A percentile compares a stretch with the other conserved stretches of the same genome.
Conservation (phyloP, 2,329 filamentous ascomycete genomes). For the Colletotrichum salicis region DNA sequence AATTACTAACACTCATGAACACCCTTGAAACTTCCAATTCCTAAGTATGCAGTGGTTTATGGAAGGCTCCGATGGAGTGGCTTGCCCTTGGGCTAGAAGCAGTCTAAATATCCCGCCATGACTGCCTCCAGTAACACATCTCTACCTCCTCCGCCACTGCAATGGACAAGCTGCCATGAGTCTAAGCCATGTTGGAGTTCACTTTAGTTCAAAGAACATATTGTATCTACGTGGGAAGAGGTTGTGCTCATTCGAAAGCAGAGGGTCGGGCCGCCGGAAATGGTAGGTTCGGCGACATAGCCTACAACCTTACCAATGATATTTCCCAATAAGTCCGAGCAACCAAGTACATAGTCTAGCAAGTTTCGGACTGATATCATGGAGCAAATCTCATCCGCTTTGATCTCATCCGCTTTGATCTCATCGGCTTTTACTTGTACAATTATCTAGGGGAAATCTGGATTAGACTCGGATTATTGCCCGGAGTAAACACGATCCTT, state of each 20-base stretch:
- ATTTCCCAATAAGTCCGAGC: neutral
- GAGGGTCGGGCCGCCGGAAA: neutral
- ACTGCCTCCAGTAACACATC: neutral
- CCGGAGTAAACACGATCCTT: too few species aligned
- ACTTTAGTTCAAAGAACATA: neutral
- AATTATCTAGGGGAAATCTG: accelerated
- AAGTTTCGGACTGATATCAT: too few species aligned
- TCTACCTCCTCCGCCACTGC: neutral
- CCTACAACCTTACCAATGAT: neutral
- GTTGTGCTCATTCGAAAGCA: neutral
- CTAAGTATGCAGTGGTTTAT: too few species aligned
- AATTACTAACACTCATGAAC: too few species aligned
- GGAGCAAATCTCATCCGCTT: too few species aligned
- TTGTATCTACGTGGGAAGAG: neutral
- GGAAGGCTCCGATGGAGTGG: neutral
- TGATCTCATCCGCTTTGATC: too few species aligned
- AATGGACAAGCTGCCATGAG: neutral
- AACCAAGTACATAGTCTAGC: neutral
- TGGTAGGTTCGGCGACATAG: neutral
- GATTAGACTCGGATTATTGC: too few species aligned
- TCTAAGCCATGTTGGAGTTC: neutral
- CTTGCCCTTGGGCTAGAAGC: neutral
- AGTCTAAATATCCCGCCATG: neutral
- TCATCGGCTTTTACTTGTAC: too few species aligned
- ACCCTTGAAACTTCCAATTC: neutral